Base-by-base conservation (phyloP, 352 stramenopile genomes). In the Globisporangium yorkense region DNA sequence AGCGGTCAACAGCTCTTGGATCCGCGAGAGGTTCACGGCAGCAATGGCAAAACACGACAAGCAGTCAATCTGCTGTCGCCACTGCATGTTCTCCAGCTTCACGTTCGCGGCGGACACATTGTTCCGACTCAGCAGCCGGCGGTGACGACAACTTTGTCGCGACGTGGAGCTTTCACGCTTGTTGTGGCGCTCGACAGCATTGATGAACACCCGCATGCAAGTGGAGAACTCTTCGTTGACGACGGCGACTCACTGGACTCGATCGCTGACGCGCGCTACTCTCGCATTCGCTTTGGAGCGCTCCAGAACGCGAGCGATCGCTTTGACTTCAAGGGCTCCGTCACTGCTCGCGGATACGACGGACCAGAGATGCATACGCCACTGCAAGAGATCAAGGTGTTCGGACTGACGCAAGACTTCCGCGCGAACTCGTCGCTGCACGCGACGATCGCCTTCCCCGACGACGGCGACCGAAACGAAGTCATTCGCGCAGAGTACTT, bases 211-310 rank as follows among this genome's bases (percentile, higher is more conserved):
- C 47, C 57, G 0, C 47, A 55, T 9, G 79, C 84, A 1, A 43
- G 53, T n/a, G 84, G 84, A 8, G 75, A 90, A 41, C 47, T 94
- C 2, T 94, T 87, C 43, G 54, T 94, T 21, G 84, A 94, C 18
- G 78, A 89, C 51, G 84, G 84, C 5, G 78, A 90, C 45, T 89
- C 82, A 7, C 44, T 94, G 8, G 61, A 71, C 27, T 80, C 84
- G 31, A 66, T 94, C 3, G 54, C 73, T 57, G 77, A 88, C 9
- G 54, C 69, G 15, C 71, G 82, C 12, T 89, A 77, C 54, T 86
- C 81, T 5, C 55, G 80, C 31, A 44, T 89, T 44, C 44, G 43
- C 27, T 89, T 89, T 47, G 21, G 56, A 0, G 69, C 76, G 6
- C 56, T 65, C 29, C 65, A 86, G 10, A 74, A 70, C 24, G 56